Evolutionary conservation across 2,329 filamentous ascomycete genomes (phyloP).

Genomic region (Cercospora berteroae): DNA sequence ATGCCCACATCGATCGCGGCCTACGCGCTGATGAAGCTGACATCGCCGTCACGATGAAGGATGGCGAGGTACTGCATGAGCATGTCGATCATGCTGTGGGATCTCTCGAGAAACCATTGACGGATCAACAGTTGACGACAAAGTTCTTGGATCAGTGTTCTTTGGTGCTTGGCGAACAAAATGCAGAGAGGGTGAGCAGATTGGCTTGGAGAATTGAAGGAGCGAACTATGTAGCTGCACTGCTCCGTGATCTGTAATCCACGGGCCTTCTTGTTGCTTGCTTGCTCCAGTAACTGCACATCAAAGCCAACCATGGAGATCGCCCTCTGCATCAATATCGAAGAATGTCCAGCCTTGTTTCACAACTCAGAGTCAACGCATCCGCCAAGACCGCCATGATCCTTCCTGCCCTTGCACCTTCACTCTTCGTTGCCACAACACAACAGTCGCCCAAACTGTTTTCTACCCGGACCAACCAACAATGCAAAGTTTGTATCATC

Average conservation of each 20-base stretch:
- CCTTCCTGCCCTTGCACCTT: neutral
- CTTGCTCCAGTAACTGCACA: neutral
- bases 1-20: constrained; percentile 43
- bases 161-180: constrained; percentile 42
- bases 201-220: constrained; percentile 27
- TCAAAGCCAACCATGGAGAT: neutral
- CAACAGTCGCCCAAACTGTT: neutral
- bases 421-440: neutral
- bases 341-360: neutral
- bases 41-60: constrained; percentile 41
- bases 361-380: neutral
- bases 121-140: constrained; percentile 44
- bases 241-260: neutral
- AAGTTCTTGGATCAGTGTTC: constrained; percentile 53
- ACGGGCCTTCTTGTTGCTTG: neutral
- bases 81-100: constrained; percentile 53
- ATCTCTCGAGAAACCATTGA: constrained; percentile 51
- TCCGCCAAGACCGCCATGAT: neutral
- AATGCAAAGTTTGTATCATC: neutral
- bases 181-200: constrained; percentile 26
- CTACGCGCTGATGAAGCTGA: constrained; percentile 46
- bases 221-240: constrained; percentile 19
- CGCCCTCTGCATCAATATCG: neutral
- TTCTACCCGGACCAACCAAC: neutral
- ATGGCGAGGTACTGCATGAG: constrained; percentile 43